Evolutionary conservation across 805 yeast species (phyloP).

Genomic region (Yarrowia hollandica): DNA sequence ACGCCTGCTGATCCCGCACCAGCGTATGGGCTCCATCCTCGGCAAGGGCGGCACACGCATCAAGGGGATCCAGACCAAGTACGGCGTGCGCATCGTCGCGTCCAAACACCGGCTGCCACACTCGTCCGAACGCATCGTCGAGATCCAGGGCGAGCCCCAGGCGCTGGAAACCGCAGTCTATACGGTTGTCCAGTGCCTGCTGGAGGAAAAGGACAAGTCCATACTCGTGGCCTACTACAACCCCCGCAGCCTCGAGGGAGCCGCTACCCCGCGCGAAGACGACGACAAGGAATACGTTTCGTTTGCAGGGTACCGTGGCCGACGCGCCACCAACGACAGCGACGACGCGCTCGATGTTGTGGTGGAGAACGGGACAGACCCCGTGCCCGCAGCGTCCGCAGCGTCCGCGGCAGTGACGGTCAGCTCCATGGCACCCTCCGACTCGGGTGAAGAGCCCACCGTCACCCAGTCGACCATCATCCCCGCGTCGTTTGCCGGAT

Average conservation of each 20-base stretch:
- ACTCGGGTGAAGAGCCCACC: neutral
- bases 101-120: slow-evolving; percentile 79
- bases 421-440: neutral
- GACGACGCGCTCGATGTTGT: too few relatives aligned
- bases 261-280: slow-evolving; percentile 32
- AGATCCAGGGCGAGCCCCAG: slow-evolving; percentile 75
- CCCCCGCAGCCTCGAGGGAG: slow-evolving; percentile 41
- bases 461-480: slow-evolving; percentile 42
- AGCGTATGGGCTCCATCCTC: slow-evolving; percentile 84
- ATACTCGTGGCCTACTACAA: slow-evolving; percentile 59
- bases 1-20: slow-evolving; percentile 75
- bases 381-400: too few relatives aligned
- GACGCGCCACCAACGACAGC: neutral
- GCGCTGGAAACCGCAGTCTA: slow-evolving; percentile 58
- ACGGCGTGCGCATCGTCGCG: slow-evolving; percentile 77
- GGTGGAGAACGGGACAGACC: too few relatives aligned
- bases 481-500: slow-evolving; percentile 84
- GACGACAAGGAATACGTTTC: slow-evolving; percentile 13
- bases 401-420: neutral
- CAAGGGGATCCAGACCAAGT: slow-evolving; percentile 69
- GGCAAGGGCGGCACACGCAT: slow-evolving; percentile 82
- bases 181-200: slow-evolving; percentile 65
- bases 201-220: slow-evolving; percentile 70
- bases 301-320: slow-evolving; percentile 8
- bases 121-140: slow-evolving; percentile 83